These are phyloP conservation scores for Infundibulicybe gibba DNA, from an alignment of 768 basidiomycete genomes.

Conservation along the genomic window DNA sequence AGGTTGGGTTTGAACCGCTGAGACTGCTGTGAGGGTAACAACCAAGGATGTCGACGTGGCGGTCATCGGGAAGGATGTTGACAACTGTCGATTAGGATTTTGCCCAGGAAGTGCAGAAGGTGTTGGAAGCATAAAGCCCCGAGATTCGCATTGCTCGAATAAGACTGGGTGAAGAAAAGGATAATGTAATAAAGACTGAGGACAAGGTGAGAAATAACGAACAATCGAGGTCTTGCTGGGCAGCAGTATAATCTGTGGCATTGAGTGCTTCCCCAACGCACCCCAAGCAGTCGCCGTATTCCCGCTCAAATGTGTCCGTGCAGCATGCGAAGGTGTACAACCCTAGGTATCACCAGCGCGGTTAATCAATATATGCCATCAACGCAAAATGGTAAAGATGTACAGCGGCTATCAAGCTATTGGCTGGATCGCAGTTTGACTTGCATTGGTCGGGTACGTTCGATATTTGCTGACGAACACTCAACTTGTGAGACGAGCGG, in stretches of 20 bases:
- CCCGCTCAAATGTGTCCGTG: conserved; percentile 19
- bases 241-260: conserved; percentile 20
- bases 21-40: background rate
- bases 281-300: conserved; percentile 28
- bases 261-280: conserved; percentile 26
- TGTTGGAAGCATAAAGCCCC: conserved; percentile 16
- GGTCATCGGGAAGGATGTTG: background rate
- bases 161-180: conserved; percentile 8
- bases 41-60: background rate
- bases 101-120: conserved; percentile 20
- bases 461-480: no score
- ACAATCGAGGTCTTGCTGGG: conserved; percentile 23
- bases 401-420: background rate
- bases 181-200: no score
- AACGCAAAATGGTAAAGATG: background rate
- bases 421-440: background rate
- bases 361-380: background rate
- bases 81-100: background rate
- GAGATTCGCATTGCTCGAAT: conserved; percentile 14
- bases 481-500: no score
- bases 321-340: conserved; percentile 20
- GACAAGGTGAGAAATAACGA: background rate
- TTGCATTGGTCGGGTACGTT: background rate
- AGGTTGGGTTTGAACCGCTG: no score
- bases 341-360: conserved; percentile 1